Conservation (phyloP, 441 rosid genomes). For the Flueggea neowawraea region DNA sequence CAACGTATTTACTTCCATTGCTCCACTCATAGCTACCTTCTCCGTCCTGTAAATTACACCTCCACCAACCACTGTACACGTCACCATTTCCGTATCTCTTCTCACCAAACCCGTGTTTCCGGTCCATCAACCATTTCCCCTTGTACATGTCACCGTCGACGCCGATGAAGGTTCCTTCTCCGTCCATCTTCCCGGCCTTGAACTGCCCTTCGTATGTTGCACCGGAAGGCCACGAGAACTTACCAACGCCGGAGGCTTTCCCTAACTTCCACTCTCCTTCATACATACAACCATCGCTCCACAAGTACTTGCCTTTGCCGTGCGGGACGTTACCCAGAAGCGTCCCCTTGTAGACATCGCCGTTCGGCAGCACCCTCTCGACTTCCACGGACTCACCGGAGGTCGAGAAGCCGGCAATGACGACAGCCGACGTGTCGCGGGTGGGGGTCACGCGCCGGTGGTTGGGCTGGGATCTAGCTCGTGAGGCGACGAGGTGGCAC, state of each 20-base stretch:
- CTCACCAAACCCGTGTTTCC: constrained; percentile 73
- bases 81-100: constrained; percentile 79
- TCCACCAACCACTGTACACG: constrained; percentile 69
- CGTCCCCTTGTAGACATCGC: constrained; percentile 73
- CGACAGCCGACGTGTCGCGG: not conserved
- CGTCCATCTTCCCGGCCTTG: constrained; percentile 83
- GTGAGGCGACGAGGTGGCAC: not conserved
- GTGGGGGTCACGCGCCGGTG: constrained; percentile 40
- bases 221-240: constrained; percentile 95
- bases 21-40: constrained; percentile 72
- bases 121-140: constrained; percentile 65
- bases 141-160: constrained; percentile 72
- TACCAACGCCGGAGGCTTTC: constrained; percentile 76
- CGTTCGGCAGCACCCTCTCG: constrained; percentile 66
- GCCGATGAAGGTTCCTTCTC: constrained; percentile 70
- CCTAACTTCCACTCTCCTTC: constrained; percentile 89
- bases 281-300: constrained; percentile 94
- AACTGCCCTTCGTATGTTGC: constrained; percentile 85
- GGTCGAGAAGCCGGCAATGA: not conserved
- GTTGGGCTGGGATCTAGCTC: constrained; percentile 13
- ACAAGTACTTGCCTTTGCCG: constrained; percentile 85
- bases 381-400: not conserved
- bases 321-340: constrained; percentile 61
- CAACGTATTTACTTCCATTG: constrained; percentile 67
- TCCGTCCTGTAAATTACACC: constrained; percentile 70